Base-by-base conservation (phyloP, 257 asterid genomes). In the Leptodermis oblonga region DNA sequence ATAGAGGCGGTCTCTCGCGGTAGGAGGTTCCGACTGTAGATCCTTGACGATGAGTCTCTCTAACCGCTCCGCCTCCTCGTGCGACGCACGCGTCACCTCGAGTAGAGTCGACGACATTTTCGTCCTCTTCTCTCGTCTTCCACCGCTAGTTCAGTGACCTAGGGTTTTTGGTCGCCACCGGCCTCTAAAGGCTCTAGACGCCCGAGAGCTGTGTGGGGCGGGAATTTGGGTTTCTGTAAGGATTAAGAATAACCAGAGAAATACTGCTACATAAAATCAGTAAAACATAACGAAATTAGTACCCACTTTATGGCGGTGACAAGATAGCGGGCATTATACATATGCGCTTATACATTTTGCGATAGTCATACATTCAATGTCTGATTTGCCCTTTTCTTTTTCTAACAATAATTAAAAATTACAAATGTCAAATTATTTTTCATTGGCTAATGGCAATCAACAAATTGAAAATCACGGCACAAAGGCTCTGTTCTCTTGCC, bases 51-150 rank as follows among this genome's bases (percentile, higher is more conserved):
- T 70, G 69, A 84, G 73, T 68, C 97, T 83, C 82, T 91, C 99
- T 12, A 94, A 84, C 23, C 97, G 89, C 82, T 94, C 99, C 59
- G 85, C 96, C 76, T 94, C 97, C 84, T 94, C 97, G 83, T 94
- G 99, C 55, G 90, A 79, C 39, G 83, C 90, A 46, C 98, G 94
- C 37, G 96, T 86, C 83, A 78, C 85, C 84, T 92, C 98, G 77
- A 92, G 82, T 31, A 87, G 87, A 49, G 96, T 92, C 46, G 96
- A 87, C 80, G 98, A 89, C 98, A 92, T 92, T 53, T 54, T 37
- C 60, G 63, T 64, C n/a, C 63, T 49, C 52, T 31, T 31, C 42
- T 46, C 65, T 17, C 23, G 52, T 11, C 43, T 59, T 12, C 46
- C 54, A 1, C 41, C 7, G 62, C 60, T 14, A 42, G 36, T 34